phyloP scores from a whole-genome alignment of 805 yeast species.

The Yueomyces sp. region DNA sequence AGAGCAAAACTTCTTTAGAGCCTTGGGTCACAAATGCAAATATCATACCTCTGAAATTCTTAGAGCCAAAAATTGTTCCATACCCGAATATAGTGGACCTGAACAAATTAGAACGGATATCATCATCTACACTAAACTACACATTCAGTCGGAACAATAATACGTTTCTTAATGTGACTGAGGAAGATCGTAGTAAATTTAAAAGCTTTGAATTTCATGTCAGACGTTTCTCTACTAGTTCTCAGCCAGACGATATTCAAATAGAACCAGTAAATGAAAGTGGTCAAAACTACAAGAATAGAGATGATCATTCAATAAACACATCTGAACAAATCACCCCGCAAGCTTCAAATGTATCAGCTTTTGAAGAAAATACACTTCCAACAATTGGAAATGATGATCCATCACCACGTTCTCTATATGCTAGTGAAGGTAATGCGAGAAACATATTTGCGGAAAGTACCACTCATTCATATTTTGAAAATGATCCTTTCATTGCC shows the following conservation, averaged over 20 bases:
- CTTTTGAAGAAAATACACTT: not conserved
- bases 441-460: not conserved
- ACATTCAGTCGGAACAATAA: not conserved
- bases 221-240: slow-evolving; percentile 16
- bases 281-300: not conserved
- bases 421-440: not conserved
- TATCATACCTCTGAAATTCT: slow-evolving; percentile 15
- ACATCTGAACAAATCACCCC: not conserved
- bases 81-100: slow-evolving; percentile 21
- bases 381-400: not conserved
- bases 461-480: not conserved
- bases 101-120: slow-evolving; percentile 16
- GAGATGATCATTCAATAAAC: not conserved
- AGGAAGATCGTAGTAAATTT: not conserved
- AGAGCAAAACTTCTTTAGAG: slow-evolving; percentile 5
- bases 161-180: not conserved
- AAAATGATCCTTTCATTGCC: not conserved
- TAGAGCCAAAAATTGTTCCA: slow-evolving; percentile 21
- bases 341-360: not conserved
- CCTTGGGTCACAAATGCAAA: slow-evolving; percentile 19
- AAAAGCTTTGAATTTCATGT: slow-evolving; percentile 9
- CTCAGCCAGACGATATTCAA: slow-evolving; percentile 3
- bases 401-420: not conserved
- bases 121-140: slow-evolving; percentile 16
- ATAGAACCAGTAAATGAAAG: slow-evolving; percentile 1